A percentile compares a stretch with the other conserved stretches of the same genome.
phyloP scores from a whole-genome alignment of 225 moss, liverwort and hornwort species.

The Rhytidiadelphus loreus region DNA sequence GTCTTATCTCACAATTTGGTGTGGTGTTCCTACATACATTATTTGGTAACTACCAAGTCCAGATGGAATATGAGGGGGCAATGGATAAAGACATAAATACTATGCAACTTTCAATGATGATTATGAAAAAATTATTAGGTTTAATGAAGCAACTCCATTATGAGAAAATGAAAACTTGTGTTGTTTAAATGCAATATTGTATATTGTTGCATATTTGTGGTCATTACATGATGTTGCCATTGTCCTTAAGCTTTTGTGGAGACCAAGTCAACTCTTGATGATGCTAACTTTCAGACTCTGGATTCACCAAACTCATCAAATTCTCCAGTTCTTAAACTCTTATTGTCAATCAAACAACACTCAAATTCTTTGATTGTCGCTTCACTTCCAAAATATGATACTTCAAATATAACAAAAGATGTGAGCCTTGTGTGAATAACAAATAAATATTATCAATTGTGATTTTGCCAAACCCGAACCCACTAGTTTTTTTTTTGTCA shows the following conservation, averaged over 20 bases:
- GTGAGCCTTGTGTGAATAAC: background rate
- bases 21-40: rapidly evolving
- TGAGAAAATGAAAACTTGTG: background rate
- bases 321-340: background rate
- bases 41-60: background rate
- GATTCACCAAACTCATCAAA: background rate
- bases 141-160: background rate
- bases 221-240: background rate
- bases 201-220: background rate
- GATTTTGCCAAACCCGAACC: background rate
- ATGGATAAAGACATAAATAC: background rate
- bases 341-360: background rate
- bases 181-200: background rate
- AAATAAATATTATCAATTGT: background rate
- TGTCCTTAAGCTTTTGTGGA: background rate
- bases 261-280: rapidly evolving
- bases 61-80: background rate
- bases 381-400: background rate
- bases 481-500: no score
- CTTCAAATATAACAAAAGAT: background rate
- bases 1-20: background rate
- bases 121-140: background rate
- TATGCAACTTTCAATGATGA: rapidly evolving
- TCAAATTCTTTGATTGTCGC: rapidly evolving
- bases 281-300: background rate